Percentiles rank a stretch among this genome's conserved stretches.
Conservation (phyloP, 1,139 yeast species). For the Geotrichum cucujoidarum region DNA sequence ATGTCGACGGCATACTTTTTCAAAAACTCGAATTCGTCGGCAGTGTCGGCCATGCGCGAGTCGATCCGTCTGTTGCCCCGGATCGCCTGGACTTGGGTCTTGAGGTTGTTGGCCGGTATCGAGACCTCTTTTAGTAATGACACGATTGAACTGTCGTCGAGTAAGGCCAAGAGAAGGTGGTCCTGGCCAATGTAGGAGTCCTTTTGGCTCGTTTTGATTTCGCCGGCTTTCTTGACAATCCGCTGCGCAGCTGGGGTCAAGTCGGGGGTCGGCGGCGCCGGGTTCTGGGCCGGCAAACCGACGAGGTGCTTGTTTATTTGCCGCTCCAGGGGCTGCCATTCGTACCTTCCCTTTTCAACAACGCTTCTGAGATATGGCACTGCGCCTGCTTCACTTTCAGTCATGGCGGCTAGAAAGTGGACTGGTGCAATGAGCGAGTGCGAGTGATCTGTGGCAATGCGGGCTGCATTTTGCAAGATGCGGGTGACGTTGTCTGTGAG, state of each 20-base stretch:
- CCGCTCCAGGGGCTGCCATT: constrained; percentile 75
- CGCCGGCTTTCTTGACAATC: constrained; percentile 60
- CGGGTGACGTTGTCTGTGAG: constrained; percentile 87
- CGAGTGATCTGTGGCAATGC: constrained; percentile 75
- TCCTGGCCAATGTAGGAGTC: constrained; percentile 91
- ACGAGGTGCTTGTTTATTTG: constrained; percentile 75
- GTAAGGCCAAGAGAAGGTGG: constrained; percentile 75
- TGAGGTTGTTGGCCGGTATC: constrained; percentile 63
- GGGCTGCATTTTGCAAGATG: constrained; percentile 70
- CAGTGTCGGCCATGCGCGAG: constrained; percentile 88
- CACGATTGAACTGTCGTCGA: constrained; percentile 69
- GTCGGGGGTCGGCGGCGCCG: constrained; percentile 66
- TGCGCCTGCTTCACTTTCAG: constrained; percentile 40
- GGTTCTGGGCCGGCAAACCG: constrained; percentile 76
- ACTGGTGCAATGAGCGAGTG: constrained; percentile 80
- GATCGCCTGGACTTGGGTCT: constrained; percentile 69
- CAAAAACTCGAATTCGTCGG: constrained; percentile 74
- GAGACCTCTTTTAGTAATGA: constrained; percentile 65
- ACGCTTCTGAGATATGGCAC: constrained; percentile 64
- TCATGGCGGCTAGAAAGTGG: constrained; percentile 89
- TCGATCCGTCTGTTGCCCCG: constrained; percentile 92
- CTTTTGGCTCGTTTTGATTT: constrained; percentile 79
- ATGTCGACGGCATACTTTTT: constrained; percentile 86
- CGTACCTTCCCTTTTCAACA: constrained; percentile 80
- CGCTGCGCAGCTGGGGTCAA: constrained; percentile 50